A percentile compares a stretch with the other conserved stretches of the same genome.
phyloP scores from a whole-genome alignment of 2,329 filamentous ascomycete species.

The Dactylellina drechsleri region DNA sequence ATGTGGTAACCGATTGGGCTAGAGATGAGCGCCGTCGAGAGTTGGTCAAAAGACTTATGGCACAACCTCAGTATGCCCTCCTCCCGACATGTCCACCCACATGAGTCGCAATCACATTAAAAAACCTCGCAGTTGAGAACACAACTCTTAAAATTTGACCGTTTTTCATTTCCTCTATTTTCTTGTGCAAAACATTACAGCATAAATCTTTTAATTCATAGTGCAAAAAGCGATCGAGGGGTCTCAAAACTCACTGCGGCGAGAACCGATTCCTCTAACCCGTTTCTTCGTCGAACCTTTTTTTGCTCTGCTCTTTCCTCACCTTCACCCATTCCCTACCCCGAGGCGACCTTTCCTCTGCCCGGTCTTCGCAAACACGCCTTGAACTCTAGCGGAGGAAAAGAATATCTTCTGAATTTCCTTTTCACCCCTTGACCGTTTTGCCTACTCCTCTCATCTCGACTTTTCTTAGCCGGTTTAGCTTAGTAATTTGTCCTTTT shows the following conservation, averaged over 20 bases:
- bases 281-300: no score
- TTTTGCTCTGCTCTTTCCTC: background rate
- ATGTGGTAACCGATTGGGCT: slow-evolving; percentile 20
- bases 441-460: background rate
- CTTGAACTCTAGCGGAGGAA: slow-evolving; percentile 10
- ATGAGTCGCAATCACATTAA: slow-evolving; percentile 6
- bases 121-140: background rate
- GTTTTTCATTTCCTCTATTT: slow-evolving; percentile 19
- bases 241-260: no score
- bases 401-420: slow-evolving; percentile 4
- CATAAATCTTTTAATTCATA: no score
- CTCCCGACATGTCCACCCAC: slow-evolving; percentile 47
- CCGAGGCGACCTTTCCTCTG: background rate
- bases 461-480: slow-evolving; percentile 14
- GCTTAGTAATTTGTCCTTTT: slow-evolving; percentile 19
- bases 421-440: background rate
- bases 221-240: no score
- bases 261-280: no score
- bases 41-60: slow-evolving; percentile 33
- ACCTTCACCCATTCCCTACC: slow-evolving; percentile 4
- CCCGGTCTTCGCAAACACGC: background rate
- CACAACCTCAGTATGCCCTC: slow-evolving; percentile 35
- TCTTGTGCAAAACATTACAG: background rate
- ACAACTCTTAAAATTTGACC: slow-evolving; percentile 12
- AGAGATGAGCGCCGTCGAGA: slow-evolving; percentile 20